Base-by-base conservation (phyloP, 1,139 yeast species). In the Debaryomyces coudertii region DNA sequence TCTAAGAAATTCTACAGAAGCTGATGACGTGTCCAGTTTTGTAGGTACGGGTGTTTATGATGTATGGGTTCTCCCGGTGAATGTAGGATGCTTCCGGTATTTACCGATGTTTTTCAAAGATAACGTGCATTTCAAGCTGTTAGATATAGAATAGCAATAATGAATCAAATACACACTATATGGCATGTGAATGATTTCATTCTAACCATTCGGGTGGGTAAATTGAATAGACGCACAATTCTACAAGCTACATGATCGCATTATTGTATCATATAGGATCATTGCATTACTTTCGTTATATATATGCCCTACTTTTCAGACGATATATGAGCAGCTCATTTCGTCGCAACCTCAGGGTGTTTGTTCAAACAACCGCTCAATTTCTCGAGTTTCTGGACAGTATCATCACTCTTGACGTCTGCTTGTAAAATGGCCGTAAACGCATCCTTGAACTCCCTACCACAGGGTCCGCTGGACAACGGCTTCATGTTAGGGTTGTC, bases 1-100 rank as follows among this genome's bases (percentile, higher is more conserved):
- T 42, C 44, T 42, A 25, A 42, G 44, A 36, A 42, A 34, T 42
- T 42, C 44, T 27, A 36, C 31, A 6, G 33, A 33, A 40, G 12
- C 7, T 15, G 38, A 11, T 41, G 44, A 41, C 44, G 44, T 41
- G 44, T 29, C 39, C 43, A 36, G 12, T 12, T 12, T 30, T 14
- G 5, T 1, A 16, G 4, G 34, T 15, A 1, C 7, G 34, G 34
- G 11, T 30, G 18, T 30, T 30, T 2, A 1, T 6, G 34, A 22
- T 30, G 34, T 30, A 12, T 5, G 2, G 34, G 2, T 30, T 15
- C 15, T 16, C 4, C 14, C 30, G 30, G 15, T 7, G 4, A 11
- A 9, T 2, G 4, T 15, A 14, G 30, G 14, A 7, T 5, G 5
- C 22, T 20, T 12, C 30, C 30, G 30, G 14, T 28, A 15, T 6